Percentiles rank a stretch among this genome's conserved stretches.
Evolutionary conservation across 2,329 filamentous ascomycete species (phyloP).

Genomic region (Pyrenophora graminea): DNA sequence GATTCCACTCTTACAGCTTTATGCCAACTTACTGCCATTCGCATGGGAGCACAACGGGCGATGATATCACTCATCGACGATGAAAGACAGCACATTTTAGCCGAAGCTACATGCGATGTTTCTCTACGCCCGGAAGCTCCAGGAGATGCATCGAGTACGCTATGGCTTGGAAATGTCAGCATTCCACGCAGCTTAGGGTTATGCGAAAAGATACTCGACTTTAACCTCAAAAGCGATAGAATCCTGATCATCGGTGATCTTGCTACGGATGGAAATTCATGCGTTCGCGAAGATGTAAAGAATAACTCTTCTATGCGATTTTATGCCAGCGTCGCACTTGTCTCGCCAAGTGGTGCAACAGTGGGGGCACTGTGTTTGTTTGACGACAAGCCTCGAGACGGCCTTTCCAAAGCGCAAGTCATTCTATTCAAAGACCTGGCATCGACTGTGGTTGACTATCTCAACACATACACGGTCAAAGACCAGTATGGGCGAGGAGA

Average conservation of each 20-base stretch:
- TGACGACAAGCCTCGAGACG: slow-evolving; percentile 24
- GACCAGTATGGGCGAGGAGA: slow-evolving; percentile 35
- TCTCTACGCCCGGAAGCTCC: slow-evolving; percentile 23
- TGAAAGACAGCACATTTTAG: slow-evolving; percentile 42
- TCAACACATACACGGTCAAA: slow-evolving; percentile 33
- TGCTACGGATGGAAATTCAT: not conserved
- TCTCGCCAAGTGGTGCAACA: slow-evolving; percentile 28
- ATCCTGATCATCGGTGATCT: slow-evolving; percentile 22
- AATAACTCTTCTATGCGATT: slow-evolving; percentile 19
- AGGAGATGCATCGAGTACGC: slow-evolving; percentile 7
- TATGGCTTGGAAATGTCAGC: slow-evolving; percentile 40
- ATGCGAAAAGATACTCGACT: slow-evolving; percentile 27
- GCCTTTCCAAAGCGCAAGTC: slow-evolving; percentile 18
- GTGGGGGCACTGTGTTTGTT: slow-evolving; percentile 34
- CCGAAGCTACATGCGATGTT: slow-evolving; percentile 42
- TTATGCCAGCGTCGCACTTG: slow-evolving; percentile 35
- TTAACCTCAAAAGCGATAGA: not conserved
- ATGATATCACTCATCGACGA: slow-evolving; percentile 46
- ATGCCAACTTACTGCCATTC: slow-evolving; percentile 43
- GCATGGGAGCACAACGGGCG: slow-evolving; percentile 38
- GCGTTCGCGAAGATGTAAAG: not conserved
- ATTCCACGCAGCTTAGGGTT: slow-evolving; percentile 33
- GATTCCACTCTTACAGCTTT: slow-evolving; percentile 42
- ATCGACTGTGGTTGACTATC: slow-evolving; percentile 30
- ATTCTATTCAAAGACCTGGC: slow-evolving; percentile 31